These are phyloP conservation scores for Paramecium sexaurelia DNA, from an alignment of 73 alveolate genomes.

Conservation along the genomic window DNA sequence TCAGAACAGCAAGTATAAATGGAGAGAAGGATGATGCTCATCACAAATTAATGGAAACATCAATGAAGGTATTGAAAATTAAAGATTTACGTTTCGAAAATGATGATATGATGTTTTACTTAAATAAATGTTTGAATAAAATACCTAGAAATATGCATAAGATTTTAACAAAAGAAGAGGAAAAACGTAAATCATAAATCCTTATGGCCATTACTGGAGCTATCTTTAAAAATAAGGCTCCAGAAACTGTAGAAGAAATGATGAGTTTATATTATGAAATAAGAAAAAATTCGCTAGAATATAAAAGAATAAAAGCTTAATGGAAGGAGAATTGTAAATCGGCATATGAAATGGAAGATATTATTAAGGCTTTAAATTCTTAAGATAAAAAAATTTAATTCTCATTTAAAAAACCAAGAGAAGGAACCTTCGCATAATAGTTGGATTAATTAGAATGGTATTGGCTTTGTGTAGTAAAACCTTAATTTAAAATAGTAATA, in stretches of 20 bases:
- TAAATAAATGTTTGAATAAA: constrained; percentile 11
- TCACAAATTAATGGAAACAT: background rate
- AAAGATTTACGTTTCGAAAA: background rate
- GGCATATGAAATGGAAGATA: constrained; percentile 48
- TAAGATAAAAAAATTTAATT: background rate
- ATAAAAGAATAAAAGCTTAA: constrained; percentile 32
- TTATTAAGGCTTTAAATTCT: background rate
- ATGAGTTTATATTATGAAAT: background rate
- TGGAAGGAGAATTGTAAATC: constrained; percentile 45
- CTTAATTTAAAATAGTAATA: constrained; percentile 34
- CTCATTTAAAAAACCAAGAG: background rate
- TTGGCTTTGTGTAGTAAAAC: constrained; percentile 36
- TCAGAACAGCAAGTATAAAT: constrained; percentile 54
- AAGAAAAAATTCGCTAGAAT: background rate
- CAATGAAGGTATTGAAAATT: background rate
- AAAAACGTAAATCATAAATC: background rate
- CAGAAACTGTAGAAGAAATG: constrained; percentile 16
- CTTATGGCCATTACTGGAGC: background rate
- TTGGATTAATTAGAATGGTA: constrained; percentile 56
- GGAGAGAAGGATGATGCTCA: constrained; percentile 57
- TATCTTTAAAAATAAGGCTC: background rate
- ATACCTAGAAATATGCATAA: constrained; percentile 33
- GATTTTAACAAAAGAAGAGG: background rate
- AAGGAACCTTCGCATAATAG: constrained; percentile 15
- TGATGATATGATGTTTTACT: background rate